Evolutionary conservation across 768 basidiomycete genomes (phyloP).

Genomic region (Trametes cingulata): DNA sequence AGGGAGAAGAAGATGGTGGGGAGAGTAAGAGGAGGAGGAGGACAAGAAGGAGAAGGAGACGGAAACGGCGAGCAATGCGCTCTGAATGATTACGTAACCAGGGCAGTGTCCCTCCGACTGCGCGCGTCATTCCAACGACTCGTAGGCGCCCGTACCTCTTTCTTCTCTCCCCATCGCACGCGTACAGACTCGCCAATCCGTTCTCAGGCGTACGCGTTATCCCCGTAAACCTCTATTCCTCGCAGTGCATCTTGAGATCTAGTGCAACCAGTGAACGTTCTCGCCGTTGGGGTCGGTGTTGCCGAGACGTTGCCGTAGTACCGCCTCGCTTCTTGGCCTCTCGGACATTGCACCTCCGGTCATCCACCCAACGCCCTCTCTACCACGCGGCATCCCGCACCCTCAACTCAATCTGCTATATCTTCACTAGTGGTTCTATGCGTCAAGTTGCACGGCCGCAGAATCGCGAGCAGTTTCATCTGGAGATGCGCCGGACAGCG

Average conservation of each 20-base stretch:
- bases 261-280: neutral
- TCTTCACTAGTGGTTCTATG: neutral
- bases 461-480: too few relatives aligned
- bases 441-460: neutral
- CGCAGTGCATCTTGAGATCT: neutral
- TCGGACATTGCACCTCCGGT: neutral
- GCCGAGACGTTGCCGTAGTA: slow-evolving; percentile 6
- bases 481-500: too few relatives aligned
- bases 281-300: neutral
- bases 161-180: neutral
- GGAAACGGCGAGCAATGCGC: slow-evolving; percentile 13
- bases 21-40: neutral
- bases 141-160: neutral
- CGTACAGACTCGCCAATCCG: neutral
- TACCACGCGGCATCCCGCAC: neutral
- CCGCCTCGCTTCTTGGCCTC: slow-evolving; percentile 9
- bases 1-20: neutral
- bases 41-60: slow-evolving; percentile 11
- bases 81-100: slow-evolving; percentile 19
- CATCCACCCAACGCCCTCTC: neutral
- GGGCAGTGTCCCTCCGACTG: slow-evolving; percentile 18
- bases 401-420: neutral
- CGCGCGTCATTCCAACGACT: slow-evolving; percentile 7
- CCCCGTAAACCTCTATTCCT: neutral
- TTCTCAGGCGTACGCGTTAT: slow-evolving; percentile 4